Conservation (phyloP, 1,284 basidiomycete genomes). For the Meira miltonrushii region DNA sequence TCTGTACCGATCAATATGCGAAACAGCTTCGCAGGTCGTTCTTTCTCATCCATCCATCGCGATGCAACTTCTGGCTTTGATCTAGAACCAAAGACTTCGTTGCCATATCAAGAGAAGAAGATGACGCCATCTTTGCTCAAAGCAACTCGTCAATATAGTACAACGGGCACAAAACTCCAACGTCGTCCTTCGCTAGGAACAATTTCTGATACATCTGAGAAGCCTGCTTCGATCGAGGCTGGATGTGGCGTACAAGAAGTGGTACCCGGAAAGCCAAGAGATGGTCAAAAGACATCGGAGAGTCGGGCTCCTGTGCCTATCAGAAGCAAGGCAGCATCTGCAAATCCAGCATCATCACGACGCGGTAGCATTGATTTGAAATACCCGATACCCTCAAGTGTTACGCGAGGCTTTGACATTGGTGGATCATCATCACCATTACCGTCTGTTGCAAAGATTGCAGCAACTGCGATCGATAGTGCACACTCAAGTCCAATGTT, state of each 20-base stretch:
- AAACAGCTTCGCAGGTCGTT: neutral
- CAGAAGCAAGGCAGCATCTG: neutral
- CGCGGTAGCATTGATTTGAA: neutral
- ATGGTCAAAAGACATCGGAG: neutral
- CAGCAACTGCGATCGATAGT: neutral
- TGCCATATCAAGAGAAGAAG: constrained; percentile 48
- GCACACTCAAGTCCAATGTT: neutral
- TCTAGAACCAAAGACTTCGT: constrained; percentile 48
- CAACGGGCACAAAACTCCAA: neutral
- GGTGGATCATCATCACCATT: neutral
- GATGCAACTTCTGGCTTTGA: constrained; percentile 35
- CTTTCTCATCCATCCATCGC: constrained; percentile 1
- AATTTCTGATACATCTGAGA: constrained; percentile 14
- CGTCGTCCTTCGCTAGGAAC: constrained; percentile 9
- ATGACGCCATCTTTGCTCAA: constrained; percentile 46
- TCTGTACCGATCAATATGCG: constrained; percentile 21
- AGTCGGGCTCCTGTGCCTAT: neutral
- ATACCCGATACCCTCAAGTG: neutral
- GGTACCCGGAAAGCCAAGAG: neutral
- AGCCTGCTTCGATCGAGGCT: neutral
- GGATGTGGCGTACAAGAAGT: neutral
- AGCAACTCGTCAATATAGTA: constrained; percentile 16
- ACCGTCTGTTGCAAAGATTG: neutral
- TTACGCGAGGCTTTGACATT: neutral
- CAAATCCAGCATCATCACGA: neutral